These are phyloP conservation scores for Hygrophorus pudorinus DNA, from an alignment of 768 basidiomycete genomes.

Conservation along the genomic window DNA sequence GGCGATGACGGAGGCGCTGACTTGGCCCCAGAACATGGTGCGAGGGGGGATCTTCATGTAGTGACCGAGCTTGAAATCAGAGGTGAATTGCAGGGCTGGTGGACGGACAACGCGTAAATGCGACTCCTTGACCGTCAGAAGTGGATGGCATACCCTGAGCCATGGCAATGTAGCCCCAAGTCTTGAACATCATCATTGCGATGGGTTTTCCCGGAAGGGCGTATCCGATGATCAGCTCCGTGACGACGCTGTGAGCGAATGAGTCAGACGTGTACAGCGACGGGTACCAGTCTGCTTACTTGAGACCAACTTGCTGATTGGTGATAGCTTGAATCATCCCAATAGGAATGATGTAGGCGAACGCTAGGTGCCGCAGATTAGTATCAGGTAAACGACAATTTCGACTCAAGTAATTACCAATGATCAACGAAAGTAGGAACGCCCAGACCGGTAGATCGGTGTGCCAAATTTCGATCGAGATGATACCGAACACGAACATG, in stretches of 20 bases:
- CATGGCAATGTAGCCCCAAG: slow-evolving; percentile 26
- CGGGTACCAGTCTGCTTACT: slow-evolving; percentile 46
- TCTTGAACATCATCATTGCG: slow-evolving; percentile 85
- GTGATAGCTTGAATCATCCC: slow-evolving; percentile 74
- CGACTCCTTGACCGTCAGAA: slow-evolving; percentile 26
- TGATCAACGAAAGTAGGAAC: slow-evolving; percentile 61
- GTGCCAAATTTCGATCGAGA: slow-evolving; percentile 67
- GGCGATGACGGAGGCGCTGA: slow-evolving; percentile 56
- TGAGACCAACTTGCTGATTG: slow-evolving; percentile 25
- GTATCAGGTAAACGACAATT: not conserved
- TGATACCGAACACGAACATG: slow-evolving; percentile 61
- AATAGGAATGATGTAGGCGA: slow-evolving; percentile 66
- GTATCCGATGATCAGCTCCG: slow-evolving; percentile 76
- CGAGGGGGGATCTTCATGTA: slow-evolving; percentile 72
- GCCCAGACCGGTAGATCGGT: slow-evolving; percentile 26
- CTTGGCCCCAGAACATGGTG: slow-evolving; percentile 63
- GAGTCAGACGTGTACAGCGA: slow-evolving; percentile 40
- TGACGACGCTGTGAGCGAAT: slow-evolving; percentile 44
- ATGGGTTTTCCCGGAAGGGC: slow-evolving; percentile 67
- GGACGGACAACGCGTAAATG: too few relatives aligned
- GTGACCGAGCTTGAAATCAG: slow-evolving; percentile 75
- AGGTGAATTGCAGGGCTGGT: slow-evolving; percentile 51
- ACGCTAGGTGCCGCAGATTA: slow-evolving; percentile 19
- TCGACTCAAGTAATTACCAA: slow-evolving; percentile 25
- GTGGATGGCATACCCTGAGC: slow-evolving; percentile 52